phyloP scores from a whole-genome alignment of 805 yeast genomes.

The Monosporozyma unispora region DNA sequence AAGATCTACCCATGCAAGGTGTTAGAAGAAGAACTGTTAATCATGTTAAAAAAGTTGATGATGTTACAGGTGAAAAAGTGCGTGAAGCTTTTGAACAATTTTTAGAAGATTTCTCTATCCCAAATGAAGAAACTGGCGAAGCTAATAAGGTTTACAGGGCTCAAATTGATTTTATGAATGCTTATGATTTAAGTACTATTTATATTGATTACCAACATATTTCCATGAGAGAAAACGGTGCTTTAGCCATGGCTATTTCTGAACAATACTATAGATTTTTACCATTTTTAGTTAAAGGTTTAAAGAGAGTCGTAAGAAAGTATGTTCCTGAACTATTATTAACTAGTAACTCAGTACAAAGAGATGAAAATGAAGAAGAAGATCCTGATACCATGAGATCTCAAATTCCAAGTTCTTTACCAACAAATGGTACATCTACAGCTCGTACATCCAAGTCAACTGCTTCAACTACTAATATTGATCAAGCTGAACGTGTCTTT shows the following conservation, averaged over 20 bases:
- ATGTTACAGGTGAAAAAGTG: constrained; percentile 88
- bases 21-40: constrained; percentile 48
- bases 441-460: constrained; percentile 25
- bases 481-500: constrained; percentile 61
- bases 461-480: constrained; percentile 39
- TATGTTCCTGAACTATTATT: constrained; percentile 66
- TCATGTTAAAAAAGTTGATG: constrained; percentile 78
- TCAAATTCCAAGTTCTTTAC: constrained; percentile 4
- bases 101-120: constrained; percentile 53
- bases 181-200: constrained; percentile 64
- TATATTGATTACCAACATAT: constrained; percentile 82
- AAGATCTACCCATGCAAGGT: constrained; percentile 21
- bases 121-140: constrained; percentile 21
- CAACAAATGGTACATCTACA: constrained; percentile 5
- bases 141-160: constrained; percentile 58
- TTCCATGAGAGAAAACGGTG: constrained; percentile 68
- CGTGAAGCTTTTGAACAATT: constrained; percentile 84
- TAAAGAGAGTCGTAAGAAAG: constrained; percentile 61
- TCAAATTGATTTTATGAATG: constrained; percentile 74
- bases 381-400: constrained; percentile 1
- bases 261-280: constrained; percentile 90
- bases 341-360: constrained; percentile 30
- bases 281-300: constrained; percentile 72
- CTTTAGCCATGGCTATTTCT: constrained; percentile 76
- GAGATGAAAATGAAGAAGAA: constrained; percentile 15